phyloP scores from a whole-genome alignment of 1,139 yeast genomes.

The Debaryomyces sp. region DNA sequence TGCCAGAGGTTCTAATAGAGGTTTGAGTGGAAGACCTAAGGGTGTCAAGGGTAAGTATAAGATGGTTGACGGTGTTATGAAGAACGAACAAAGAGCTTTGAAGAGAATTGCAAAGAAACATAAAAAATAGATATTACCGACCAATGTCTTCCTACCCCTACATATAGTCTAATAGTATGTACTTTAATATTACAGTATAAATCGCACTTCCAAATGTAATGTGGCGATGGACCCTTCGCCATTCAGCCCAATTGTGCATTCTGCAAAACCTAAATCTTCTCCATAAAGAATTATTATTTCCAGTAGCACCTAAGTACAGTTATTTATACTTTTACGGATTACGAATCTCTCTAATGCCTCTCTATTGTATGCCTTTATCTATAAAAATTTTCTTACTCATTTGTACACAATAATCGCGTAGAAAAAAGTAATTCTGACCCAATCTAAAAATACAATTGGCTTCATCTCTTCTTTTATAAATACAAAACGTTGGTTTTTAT shows the following conservation, averaged over 20 bases:
- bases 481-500: not conserved
- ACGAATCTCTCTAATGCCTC: not conserved
- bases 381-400: not conserved
- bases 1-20: constrained; percentile 85
- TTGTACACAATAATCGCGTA: not conserved
- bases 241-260: not conserved
- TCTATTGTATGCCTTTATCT: not conserved
- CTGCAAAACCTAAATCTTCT: not conserved
- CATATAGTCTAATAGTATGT: not conserved
- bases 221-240: not conserved
- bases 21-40: constrained; percentile 92
- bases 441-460: not conserved
- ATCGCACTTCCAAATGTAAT: not conserved
- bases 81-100: constrained; percentile 95
- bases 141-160: not conserved
- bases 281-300: not conserved
- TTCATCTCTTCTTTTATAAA: not conserved
- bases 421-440: not conserved
- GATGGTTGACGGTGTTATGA: constrained; percentile 98
- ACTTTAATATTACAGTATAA: not conserved
- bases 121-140: constrained; percentile 23
- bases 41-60: constrained; percentile 97
- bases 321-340: not conserved
- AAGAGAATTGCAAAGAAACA: constrained; percentile 87
- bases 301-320: not conserved